phyloP scores from a whole-genome alignment of 495 filamentous ascomycete species.

The Xylaria castorea region DNA sequence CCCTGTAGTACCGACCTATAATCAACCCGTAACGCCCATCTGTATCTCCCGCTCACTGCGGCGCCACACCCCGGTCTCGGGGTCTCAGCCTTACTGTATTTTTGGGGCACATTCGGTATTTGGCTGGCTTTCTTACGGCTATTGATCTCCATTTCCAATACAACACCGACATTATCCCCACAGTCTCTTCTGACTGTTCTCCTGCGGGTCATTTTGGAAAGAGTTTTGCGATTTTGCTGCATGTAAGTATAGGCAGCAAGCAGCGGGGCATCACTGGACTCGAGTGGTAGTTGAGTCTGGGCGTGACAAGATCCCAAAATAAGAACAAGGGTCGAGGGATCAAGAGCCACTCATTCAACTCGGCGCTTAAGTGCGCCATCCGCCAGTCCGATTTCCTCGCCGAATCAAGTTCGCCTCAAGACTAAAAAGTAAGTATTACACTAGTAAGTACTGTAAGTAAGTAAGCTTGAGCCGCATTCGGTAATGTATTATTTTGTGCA shows the following conservation, averaged over 20 bases:
- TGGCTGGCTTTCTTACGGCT: background rate
- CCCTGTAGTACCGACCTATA: background rate
- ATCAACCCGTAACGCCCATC: background rate
- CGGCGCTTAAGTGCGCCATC: background rate
- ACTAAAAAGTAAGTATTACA: no score
- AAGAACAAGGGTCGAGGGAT: background rate
- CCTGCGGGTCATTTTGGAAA: background rate
- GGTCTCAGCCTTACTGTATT: background rate
- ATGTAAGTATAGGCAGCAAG: background rate
- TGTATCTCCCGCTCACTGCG: background rate
- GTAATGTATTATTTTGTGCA: background rate
- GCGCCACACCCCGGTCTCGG: background rate
- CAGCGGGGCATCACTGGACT: background rate
- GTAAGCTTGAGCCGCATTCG: constrained; percentile 5
- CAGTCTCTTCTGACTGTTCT: background rate
- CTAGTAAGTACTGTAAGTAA: no score
- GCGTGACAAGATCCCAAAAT: background rate
- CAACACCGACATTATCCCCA: background rate
- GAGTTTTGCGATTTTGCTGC: background rate
- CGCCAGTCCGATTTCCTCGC: background rate
- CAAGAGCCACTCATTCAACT: background rate
- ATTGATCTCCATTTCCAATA: background rate
- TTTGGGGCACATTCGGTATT: background rate
- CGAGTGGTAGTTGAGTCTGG: background rate
- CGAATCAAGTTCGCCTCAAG: background rate